phyloP scores from a whole-genome alignment of 2,329 filamentous ascomycete genomes.

The Aspergillus aculeatus region DNA sequence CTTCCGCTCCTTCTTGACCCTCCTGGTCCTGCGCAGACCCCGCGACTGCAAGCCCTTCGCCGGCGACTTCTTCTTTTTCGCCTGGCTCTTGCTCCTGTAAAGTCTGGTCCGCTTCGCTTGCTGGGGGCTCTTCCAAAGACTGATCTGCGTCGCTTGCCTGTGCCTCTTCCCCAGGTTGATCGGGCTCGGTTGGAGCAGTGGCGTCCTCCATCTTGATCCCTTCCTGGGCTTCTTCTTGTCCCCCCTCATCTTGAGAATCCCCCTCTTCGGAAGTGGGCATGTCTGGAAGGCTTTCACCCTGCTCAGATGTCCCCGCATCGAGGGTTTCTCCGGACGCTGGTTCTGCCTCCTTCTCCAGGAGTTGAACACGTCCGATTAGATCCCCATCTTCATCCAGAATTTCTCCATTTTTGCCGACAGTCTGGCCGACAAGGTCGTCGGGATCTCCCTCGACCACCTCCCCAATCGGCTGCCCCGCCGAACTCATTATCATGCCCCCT shows the following conservation, averaged over 20 bases:
- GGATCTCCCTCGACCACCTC: conserved; percentile 43
- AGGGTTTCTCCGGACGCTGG: neutral
- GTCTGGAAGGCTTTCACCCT: neutral
- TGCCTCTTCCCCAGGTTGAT: neutral
- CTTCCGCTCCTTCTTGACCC: too few relatives aligned
- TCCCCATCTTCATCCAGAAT: conserved; percentile 35
- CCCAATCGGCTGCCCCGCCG: conserved; percentile 38
- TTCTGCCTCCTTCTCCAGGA: conserved; percentile 3
- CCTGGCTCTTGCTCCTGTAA: too few relatives aligned
- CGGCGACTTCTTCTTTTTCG: neutral
- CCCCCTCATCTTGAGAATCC: neutral
- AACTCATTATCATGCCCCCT: conserved; percentile 37
- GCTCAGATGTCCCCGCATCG: neutral
- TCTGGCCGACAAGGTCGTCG: conserved; percentile 42
- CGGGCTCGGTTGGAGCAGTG: neutral
- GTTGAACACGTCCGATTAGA: conserved; percentile 39
- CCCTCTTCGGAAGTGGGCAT: neutral
- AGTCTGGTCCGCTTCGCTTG: neutral
- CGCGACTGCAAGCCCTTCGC: too few relatives aligned
- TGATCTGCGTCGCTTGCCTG: neutral
- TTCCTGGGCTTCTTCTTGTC: neutral
- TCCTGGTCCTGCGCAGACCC: too few relatives aligned
- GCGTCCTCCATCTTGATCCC: neutral
- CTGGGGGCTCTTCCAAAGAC: neutral
- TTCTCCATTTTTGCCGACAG: conserved; percentile 39